Evolutionary conservation across 352 stramenopile genomes (phyloP), one percentile per base, ranked within the genome.

Genomic region (Globisporangium orthogonon): DNA sequence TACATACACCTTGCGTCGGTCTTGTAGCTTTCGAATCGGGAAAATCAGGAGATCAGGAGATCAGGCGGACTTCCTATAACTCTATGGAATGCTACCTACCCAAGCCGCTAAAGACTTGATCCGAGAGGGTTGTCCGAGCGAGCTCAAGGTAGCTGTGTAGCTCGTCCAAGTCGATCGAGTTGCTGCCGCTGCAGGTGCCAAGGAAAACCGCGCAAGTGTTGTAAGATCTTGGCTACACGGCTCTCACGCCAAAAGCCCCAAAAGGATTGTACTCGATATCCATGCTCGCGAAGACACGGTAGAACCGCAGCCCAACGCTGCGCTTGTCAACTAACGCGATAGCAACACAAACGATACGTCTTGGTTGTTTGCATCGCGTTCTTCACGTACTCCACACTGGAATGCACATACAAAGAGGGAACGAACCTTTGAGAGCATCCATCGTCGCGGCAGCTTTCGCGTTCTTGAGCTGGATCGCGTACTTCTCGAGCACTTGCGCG

Each of bases 111-210:
- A 84, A 83, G 5, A 84, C 65, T 23, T 84, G 65, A 35, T 86
- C 70, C 1, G 76, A 83, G 37, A 83, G 68, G 0, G 56, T 59
- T 2, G 73, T 74, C n/a, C 72, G 72, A 0, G 59, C 58, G 11
- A 84, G 49, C 2, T 63, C 60, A 5, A 84, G 70, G 58, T 70
- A 78, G 4, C 54, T 56, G 35, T 83, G 70, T 30, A 84, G 70
- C 52, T 86, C 71, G 35, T 77, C 64, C 37, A 86, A 48, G 45
- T 80, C 73, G 35, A 84, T 83, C n/a, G 73, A 70, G 56, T 79
- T 71, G 61, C 73, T 86, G n/a, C 46, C 62, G 10, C 75, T 86
- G 31, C 2, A 37, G 2, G 0, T 5, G 4, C 15, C 6, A 39
- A 23, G 11, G 4, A 23, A 15, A 10, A 35, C 10, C 13, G 46